Evolutionary conservation across 2,329 filamentous ascomycete genomes (phyloP).

Genomic region (Fusarium sp.): DNA sequence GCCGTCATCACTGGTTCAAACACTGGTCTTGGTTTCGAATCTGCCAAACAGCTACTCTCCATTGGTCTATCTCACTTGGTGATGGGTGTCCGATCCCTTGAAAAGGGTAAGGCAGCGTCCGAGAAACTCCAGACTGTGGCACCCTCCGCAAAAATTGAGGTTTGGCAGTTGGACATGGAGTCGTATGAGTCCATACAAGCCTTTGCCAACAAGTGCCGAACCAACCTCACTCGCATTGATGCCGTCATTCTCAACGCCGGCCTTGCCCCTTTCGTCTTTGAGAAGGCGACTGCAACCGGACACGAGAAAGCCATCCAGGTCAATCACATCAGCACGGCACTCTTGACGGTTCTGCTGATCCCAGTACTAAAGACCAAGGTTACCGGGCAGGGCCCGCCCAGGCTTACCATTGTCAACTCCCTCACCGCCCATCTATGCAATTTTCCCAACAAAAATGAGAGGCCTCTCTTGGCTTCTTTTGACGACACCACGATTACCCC

Average conservation of each 20-base stretch:
- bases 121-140: not conserved
- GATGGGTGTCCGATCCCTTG: constrained; percentile 29
- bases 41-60: constrained; percentile 35
- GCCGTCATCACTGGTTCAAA: constrained; percentile 42
- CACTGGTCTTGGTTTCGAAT: constrained; percentile 39
- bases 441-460: constrained; percentile 37
- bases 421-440: constrained; percentile 40
- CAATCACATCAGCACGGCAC: constrained; percentile 45
- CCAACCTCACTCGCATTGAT: constrained; percentile 31
- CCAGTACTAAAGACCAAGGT: constrained; percentile 29
- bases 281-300: constrained; percentile 27
- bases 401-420: constrained; percentile 46
- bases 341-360: constrained; percentile 45
- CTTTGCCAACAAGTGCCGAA: constrained; percentile 27
- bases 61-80: constrained; percentile 28
- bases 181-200: constrained; percentile 38
- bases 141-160: constrained; percentile 31
- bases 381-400: constrained; percentile 5
- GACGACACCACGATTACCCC: constrained; percentile 33
- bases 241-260: constrained; percentile 51
- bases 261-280: constrained; percentile 28
- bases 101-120: constrained; percentile 25
- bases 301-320: constrained; percentile 48
- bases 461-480: constrained; percentile 44
- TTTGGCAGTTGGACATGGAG: constrained; percentile 41